These are phyloP conservation scores for Fusarium marasasianum DNA, from an alignment of 2,329 filamentous ascomycete genomes.

Conservation along the genomic window DNA sequence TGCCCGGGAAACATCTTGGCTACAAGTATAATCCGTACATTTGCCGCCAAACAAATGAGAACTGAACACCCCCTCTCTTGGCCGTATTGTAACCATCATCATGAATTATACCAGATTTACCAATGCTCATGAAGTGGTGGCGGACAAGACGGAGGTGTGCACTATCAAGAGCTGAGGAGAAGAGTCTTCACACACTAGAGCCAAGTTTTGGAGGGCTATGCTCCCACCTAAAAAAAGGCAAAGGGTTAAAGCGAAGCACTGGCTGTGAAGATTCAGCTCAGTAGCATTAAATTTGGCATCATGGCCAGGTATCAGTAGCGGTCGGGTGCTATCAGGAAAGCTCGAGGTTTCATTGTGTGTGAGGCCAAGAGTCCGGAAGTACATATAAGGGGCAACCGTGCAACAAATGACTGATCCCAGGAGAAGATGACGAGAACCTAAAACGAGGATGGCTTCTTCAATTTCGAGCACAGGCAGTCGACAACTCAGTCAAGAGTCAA, in stretches of 20 bases:
- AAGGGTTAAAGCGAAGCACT: slow-evolving; percentile 20
- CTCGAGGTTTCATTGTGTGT: neutral
- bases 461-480: slow-evolving; percentile 14
- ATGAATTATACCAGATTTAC: slow-evolving; percentile 15
- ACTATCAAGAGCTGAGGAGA: slow-evolving; percentile 31
- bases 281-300: neutral
- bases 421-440: slow-evolving; percentile 8
- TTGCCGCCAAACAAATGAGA: neutral
- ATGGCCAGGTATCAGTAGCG: neutral
- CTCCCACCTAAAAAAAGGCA: slow-evolving; percentile 23
- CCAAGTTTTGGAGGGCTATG: slow-evolving; percentile 30
- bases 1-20: neutral
- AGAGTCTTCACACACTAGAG: slow-evolving; percentile 40
- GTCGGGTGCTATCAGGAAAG: slow-evolving; percentile 1
- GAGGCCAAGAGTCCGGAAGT: neutral
- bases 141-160: slow-evolving; percentile 38
- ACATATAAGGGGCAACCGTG: neutral
- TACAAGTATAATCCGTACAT: neutral
- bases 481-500: slow-evolving; percentile 20
- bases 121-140: slow-evolving; percentile 29
- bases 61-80: neutral
- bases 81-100: slow-evolving; percentile 14
- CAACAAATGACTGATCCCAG: neutral
- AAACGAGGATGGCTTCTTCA: slow-evolving; percentile 23
- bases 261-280: slow-evolving; percentile 2